Percentiles rank a stretch among this genome's conserved stretches.
Evolutionary conservation across 169 alveolate genomes (phyloP).

Genomic region (Plasmodium malariae): DNA sequence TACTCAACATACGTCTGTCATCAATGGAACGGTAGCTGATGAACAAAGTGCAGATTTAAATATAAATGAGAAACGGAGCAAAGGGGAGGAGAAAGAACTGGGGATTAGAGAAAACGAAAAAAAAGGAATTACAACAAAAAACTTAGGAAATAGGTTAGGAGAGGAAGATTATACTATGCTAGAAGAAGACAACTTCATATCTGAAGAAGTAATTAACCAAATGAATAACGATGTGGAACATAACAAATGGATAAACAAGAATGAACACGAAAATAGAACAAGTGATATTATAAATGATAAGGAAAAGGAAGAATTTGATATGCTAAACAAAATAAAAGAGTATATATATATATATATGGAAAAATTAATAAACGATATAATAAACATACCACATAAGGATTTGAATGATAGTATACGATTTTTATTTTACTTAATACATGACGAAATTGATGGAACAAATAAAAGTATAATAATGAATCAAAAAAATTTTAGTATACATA

Average conservation of each 20-base stretch:
- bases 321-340: constrained; percentile 56
- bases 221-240: neutral
- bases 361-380: constrained; percentile 55
- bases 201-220: neutral
- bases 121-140: no score
- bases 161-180: no score
- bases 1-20: no score
- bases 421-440: constrained; percentile 58
- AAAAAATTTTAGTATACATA: constrained; percentile 65
- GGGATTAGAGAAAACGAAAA: no score
- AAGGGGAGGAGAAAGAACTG: no score
- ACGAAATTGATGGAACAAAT: constrained; percentile 70
- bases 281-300: neutral
- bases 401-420: constrained; percentile 64
- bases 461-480: constrained; percentile 16
- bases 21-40: no score
- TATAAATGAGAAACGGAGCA: no score
- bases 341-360: constrained; percentile 58
- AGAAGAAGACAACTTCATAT: neutral
- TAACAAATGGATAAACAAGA: neutral
- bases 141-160: no score
- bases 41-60: no score
- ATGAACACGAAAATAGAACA: neutral
- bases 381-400: constrained; percentile 56
- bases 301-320: constrained; percentile 37